A percentile compares a stretch with the other conserved stretches of the same genome.
Evolutionary conservation across 495 filamentous ascomycete species (phyloP).

Genomic region (Hypoxylon lienhwacheense): DNA sequence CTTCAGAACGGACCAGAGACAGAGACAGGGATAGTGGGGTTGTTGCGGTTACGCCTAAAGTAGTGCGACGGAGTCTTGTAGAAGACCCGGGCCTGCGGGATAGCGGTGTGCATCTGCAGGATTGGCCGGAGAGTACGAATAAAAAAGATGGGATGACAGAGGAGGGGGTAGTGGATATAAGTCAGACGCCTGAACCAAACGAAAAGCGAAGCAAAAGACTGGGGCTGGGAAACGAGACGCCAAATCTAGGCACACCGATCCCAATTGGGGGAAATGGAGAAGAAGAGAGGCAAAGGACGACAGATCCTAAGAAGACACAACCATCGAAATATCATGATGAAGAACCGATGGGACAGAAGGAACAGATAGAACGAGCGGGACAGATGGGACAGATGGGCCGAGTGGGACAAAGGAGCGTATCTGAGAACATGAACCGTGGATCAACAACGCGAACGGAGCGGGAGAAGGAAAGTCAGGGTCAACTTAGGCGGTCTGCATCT

Average conservation of each 20-base stretch:
- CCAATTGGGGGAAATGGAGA: constrained; percentile 12
- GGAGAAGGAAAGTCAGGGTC: too few relatives aligned
- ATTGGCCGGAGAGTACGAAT: constrained; percentile 33
- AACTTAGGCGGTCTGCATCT: constrained; percentile 46
- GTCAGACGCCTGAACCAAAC: constrained; percentile 22
- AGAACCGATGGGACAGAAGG: constrained; percentile 18
- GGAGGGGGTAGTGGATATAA: constrained; percentile 17
- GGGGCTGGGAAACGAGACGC: constrained; percentile 31
- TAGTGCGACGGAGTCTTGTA: constrained; percentile 34
- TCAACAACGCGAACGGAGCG: constrained; percentile 37
- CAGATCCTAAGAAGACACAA: constrained; percentile 24
- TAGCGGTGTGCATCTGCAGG: constrained; percentile 56
- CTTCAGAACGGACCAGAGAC: constrained; percentile 49
- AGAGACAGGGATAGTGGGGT: constrained; percentile 58
- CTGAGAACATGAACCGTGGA: constrained; percentile 35
- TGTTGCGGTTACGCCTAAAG: constrained; percentile 46
- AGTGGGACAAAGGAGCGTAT: constrained; percentile 40
- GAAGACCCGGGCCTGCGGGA: constrained; percentile 48
- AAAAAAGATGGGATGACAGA: constrained; percentile 14
- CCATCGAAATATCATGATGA: constrained; percentile 9
- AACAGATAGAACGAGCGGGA: neutral
- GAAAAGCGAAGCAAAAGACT: constrained; percentile 31
- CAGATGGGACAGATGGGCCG: neutral
- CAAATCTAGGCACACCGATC: constrained; percentile 30
- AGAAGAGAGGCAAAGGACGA: constrained; percentile 10